Percentiles rank a stretch among this genome's conserved stretches.
Evolutionary conservation across 2,329 filamentous ascomycete genomes (phyloP).

Genomic region (Cercospora berteroae): DNA sequence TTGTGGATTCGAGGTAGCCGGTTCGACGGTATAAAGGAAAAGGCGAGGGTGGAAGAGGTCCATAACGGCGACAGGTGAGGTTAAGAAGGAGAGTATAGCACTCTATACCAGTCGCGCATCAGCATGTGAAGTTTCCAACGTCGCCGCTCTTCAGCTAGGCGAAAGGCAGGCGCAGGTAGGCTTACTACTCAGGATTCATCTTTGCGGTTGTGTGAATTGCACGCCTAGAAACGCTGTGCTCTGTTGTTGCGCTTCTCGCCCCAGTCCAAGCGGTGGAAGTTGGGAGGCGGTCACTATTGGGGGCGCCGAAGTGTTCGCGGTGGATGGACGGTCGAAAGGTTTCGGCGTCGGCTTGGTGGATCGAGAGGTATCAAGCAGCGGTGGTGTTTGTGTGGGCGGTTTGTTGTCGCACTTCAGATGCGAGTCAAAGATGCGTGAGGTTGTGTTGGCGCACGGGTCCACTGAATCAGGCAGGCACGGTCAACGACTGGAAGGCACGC

Average conservation of each 20-base stretch:
- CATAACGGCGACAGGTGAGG: not conserved
- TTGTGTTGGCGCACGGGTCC: constrained; percentile 4
- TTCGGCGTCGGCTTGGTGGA: not conserved
- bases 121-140: constrained; percentile 13
- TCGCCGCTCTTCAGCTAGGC: constrained; percentile 7
- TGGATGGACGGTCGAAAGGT: not conserved
- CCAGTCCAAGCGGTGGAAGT: not conserved
- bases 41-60: not conserved
- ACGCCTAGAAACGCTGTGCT: constrained; percentile 4
- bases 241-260: not conserved
- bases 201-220: constrained; percentile 17
- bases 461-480: constrained; percentile 8
- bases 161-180: constrained; percentile 32
- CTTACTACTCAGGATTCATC: constrained; percentile 94
- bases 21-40: not conserved
- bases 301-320: constrained; percentile 7
- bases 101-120: constrained; percentile 7
- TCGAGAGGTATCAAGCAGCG: not conserved
- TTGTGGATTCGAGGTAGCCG: not conserved
- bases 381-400: not conserved
- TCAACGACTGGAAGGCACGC: not conserved
- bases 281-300: constrained; percentile 7
- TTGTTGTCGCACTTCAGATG: constrained; percentile 6
- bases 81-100: not conserved
- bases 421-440: constrained; percentile 10